phyloP scores from a whole-genome alignment of 306 rosid genomes.

The Gillenia trifoliata region DNA sequence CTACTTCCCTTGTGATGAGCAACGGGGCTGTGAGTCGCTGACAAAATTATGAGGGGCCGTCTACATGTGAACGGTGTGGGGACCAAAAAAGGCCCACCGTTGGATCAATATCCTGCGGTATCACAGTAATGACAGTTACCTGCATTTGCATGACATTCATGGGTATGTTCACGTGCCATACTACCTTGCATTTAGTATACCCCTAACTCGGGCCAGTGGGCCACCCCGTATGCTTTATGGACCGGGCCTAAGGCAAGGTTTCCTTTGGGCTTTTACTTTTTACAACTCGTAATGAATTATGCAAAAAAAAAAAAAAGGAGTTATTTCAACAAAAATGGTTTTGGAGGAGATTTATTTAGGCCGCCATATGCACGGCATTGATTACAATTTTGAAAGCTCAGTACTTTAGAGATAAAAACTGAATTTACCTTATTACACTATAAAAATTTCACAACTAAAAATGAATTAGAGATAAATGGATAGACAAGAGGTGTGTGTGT shows the following conservation, averaged over 20 bases:
- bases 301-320: too few relatives aligned
- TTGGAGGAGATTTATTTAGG: too few relatives aligned
- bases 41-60: neutral
- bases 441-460: too few relatives aligned
- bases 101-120: conserved; percentile 29
- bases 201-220: neutral
- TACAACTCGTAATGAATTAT: neutral
- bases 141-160: conserved; percentile 31
- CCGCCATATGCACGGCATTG: too few relatives aligned
- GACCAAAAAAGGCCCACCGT: conserved; percentile 22
- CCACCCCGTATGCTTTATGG: neutral
- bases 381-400: too few relatives aligned
- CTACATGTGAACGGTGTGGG: conserved; percentile 24
- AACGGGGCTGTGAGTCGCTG: neutral
- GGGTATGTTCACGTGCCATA: conserved; percentile 21
- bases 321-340: too few relatives aligned
- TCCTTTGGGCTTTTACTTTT: neutral
- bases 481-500: too few relatives aligned
- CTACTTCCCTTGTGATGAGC: too few relatives aligned
- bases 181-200: neutral
- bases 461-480: too few relatives aligned
- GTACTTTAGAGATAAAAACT: too few relatives aligned
- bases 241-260: neutral
- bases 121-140: conserved; percentile 21
- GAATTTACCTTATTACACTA: too few relatives aligned